A percentile compares a stretch with the other conserved stretches of the same genome.
phyloP scores from a whole-genome alignment of 2,329 filamentous ascomycete species.

The Calonectria ilicicola region DNA sequence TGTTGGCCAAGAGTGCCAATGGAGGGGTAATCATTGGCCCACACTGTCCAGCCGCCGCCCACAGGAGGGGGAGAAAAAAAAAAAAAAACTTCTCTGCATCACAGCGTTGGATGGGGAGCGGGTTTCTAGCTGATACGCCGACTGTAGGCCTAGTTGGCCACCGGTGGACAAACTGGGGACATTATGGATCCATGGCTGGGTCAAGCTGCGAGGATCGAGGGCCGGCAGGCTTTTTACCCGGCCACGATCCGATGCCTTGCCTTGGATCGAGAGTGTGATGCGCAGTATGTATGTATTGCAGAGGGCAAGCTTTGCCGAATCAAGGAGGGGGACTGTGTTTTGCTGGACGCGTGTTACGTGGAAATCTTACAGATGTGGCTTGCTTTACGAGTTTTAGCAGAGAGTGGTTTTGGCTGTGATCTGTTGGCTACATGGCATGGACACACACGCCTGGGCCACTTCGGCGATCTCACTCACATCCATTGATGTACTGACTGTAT shows the following conservation, averaged over 20 bases:
- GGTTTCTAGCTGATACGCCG: conserved; percentile 20
- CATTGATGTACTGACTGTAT: background rate
- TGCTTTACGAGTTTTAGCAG: conserved; percentile 14
- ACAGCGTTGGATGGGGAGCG: conserved; percentile 26
- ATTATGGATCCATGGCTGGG: conserved; percentile 14
- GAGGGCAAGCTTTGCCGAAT: conserved; percentile 6
- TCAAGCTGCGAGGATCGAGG: background rate
- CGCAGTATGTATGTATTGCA: background rate
- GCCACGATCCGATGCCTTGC: background rate
- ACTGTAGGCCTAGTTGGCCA: conserved; percentile 18
- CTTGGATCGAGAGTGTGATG: conserved; percentile 5
- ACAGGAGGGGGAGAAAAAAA: conserved; percentile 19
- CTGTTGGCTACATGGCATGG: conserved; percentile 4
- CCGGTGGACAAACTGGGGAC: background rate
- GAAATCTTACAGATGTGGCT: conserved; percentile 19
- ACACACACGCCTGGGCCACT: background rate
- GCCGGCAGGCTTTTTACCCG: conserved; percentile 12
- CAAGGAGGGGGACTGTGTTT: background rate
- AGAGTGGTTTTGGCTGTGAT: background rate
- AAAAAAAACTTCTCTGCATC: conserved; percentile 32
- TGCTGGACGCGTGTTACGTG: background rate
- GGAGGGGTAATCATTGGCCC: conserved; percentile 28
- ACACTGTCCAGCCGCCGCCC: background rate
- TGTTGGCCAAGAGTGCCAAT: conserved; percentile 17
- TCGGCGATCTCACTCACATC: background rate